Evolutionary conservation across 2,329 filamentous ascomycete species (phyloP), one percentile per base, ranked within the genome.

Genomic region (Gremmenia infestans): DNA sequence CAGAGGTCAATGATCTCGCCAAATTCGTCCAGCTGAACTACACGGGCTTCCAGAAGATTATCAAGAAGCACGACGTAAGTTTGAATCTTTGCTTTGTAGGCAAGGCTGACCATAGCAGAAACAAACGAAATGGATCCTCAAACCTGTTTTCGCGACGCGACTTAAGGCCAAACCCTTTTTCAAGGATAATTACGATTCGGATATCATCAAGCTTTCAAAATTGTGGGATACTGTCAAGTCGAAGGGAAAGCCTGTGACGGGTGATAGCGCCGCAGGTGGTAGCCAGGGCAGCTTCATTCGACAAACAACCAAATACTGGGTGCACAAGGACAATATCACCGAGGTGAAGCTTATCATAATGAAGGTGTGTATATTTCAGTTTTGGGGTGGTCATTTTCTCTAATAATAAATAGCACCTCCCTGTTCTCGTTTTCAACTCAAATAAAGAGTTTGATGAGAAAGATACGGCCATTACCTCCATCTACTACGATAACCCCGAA

Each of bases 1-100:
- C 94, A 65, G 93, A 99, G 69, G 94, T 99, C 22, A 93, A 99
- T 73, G 94, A 99, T 68, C 81, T 99, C 58, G 92, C 94, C 72
- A 97, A 97, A 75, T 99, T 96, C 72, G 95, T 96, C 6, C 93
- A 97, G 76, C 77, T 99, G 70, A 99, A 99, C 75, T 99, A 99
- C 71, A 97, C 93, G 0, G 94, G 94, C 5, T 99, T 99, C 72
- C 95, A 97, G 78, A 99, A 99, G 80, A 99, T 99, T 62, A 96
- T 99, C 74, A 99, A 99, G 81, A 99, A 99, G 80, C 94, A 99
- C 73, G 94, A 97, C 76, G 89, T 93, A 73, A 65, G 88, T 76
- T 50, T 22, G 37, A 9, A 14, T 46, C 3, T 22, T 23, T 36
- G 5, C n/a, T 36, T 17, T 9, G 15, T 22, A n/a, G 15, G 12